Base-by-base conservation (phyloP, 352 stramenopile genomes). In the Globisporangium takayamanum region DNA sequence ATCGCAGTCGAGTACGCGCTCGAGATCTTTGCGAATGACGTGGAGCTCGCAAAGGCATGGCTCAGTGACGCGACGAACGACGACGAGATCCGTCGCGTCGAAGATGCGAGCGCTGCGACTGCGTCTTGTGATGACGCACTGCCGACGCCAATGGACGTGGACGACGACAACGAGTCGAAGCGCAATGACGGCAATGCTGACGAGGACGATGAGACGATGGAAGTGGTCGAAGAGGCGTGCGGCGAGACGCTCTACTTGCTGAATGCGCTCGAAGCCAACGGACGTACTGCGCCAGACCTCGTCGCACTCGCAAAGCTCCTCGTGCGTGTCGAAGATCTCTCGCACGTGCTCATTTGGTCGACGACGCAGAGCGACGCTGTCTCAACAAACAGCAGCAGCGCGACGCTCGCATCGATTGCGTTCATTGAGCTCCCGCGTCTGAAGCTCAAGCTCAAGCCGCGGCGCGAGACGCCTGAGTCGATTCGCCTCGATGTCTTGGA, bases 331-430 rank as follows among this genome's bases (percentile, higher is more conserved):
- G 97, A 99, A 61, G 95, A 98, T 55, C 71, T 99, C 39, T 98
- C 94, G 11, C 96, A 99, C 71, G 88, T 99, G 33, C 66, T 99
- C 37, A 87, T 99, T 30, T 99, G 97, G 97, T 98, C 91, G 7
- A 44, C 50, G 30, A 59, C 10, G 15, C 11, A 33, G 2, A 41
- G 28, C 18, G 46, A 45, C 11, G 22, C 3, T 3, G 33, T 11
- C 4, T 8, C 33, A 11, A 8, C 33, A 8, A 11, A 39, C 33
- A 12, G 5, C 5, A 30, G 8, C n/a, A 15, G 3, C 14, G n/a
- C 11, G 10, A 52, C 39, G 15, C 18, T 65, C 60, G 68, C 67
- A 62, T 73, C 70, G 11, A 96, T 99, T 62, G 90, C 97, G 64
- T 88, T 97, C 51, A 92, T 99, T 66, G 97, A 99, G 63, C 78